A percentile compares a stretch with the other conserved stretches of the same genome.
Evolutionary conservation across 495 filamentous ascomycete species (phyloP).

Genomic region (Penicillium macrosclerotiorum): DNA sequence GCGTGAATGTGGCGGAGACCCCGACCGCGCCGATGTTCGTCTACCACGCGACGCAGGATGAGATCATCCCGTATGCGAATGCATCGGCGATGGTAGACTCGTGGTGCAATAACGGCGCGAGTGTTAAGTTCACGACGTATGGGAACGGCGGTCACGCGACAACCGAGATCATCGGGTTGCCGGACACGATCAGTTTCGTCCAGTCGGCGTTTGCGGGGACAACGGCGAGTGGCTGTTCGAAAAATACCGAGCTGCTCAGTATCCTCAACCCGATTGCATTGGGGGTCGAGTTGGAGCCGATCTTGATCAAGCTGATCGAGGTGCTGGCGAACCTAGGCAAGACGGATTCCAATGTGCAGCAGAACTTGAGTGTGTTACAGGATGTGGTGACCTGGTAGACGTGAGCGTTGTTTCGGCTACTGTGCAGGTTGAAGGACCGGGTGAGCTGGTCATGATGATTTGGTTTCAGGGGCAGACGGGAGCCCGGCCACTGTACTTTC

Average conservation of each 20-base stretch:
- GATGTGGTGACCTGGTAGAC: slow-evolving; percentile 5
- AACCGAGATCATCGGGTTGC: slow-evolving; percentile 25
- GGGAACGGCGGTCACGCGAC: slow-evolving; percentile 30
- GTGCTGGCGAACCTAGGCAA: slow-evolving; percentile 15
- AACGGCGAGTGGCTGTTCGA: slow-evolving; percentile 18
- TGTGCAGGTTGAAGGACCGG: background rate
- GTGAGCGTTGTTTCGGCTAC: background rate
- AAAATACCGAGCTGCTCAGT: slow-evolving; percentile 19
- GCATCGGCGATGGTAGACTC: slow-evolving; percentile 19
- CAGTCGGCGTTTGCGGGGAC: slow-evolving; percentile 29
- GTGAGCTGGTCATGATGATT: slow-evolving; percentile 3
- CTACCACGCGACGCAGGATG: slow-evolving; percentile 33
- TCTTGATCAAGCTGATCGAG: slow-evolving; percentile 22
- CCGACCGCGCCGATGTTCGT: slow-evolving; percentile 33
- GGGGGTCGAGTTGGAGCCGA: slow-evolving; percentile 28
- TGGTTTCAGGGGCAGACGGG: background rate
- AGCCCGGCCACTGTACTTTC: no score
- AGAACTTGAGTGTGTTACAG: slow-evolving; percentile 15
- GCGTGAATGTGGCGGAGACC: slow-evolving; percentile 21
- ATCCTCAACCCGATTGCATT: slow-evolving; percentile 27
- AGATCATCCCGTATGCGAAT: slow-evolving; percentile 32
- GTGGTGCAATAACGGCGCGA: slow-evolving; percentile 29
- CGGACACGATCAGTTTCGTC: slow-evolving; percentile 24
- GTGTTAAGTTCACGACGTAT: slow-evolving; percentile 32
- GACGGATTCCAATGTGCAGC: slow-evolving; percentile 19